A percentile compares a stretch with the other conserved stretches of the same genome.
Evolutionary conservation across 2,329 filamentous ascomycete genomes (phyloP).

Genomic region (Truncatella angustata): DNA sequence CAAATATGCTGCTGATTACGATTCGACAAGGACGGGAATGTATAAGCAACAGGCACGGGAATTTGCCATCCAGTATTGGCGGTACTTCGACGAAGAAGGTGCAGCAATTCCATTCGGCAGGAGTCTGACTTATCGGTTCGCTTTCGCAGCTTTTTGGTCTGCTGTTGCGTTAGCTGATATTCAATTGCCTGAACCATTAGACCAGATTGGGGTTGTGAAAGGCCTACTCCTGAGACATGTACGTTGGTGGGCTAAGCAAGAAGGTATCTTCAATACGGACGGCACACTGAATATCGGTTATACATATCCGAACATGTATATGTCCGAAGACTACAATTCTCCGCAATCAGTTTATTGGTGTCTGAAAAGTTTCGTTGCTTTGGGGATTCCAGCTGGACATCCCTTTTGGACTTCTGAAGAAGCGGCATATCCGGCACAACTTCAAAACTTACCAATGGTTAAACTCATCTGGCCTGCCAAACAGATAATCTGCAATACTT

Average conservation of each 20-base stretch:
- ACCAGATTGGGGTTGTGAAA: conserved; percentile 39
- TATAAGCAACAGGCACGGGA: conserved; percentile 38
- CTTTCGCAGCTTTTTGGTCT: conserved; percentile 47
- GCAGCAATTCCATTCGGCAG: conserved; percentile 51
- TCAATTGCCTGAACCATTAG: conserved; percentile 33
- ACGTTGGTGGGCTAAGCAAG: conserved; percentile 44
- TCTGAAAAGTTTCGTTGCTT: conserved; percentile 46
- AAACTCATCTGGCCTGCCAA: conserved; percentile 26
- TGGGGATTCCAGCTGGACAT: conserved; percentile 33
- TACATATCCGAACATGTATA: conserved; percentile 46
- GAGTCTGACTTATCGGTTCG: conserved; percentile 50
- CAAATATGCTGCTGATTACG: conserved; percentile 39
- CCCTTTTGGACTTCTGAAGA: conserved; percentile 46
- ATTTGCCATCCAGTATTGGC: conserved; percentile 42
- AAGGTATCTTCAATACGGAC: conserved; percentile 45
- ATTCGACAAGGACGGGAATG: conserved; percentile 32
- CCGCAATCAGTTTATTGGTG: conserved; percentile 55
- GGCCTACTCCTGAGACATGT: conserved; percentile 49
- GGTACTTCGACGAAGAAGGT: conserved; percentile 47
- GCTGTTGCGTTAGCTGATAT: conserved; percentile 42
- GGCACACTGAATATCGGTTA: conserved; percentile 47
- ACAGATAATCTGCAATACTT: conserved; percentile 43
- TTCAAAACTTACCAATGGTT: conserved; percentile 11
- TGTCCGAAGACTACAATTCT: conserved; percentile 57
- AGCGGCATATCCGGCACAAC: conserved; percentile 26